Conservation (phyloP, 2,329 filamentous ascomycete species). For the Pestalotiopsis sp. region DNA sequence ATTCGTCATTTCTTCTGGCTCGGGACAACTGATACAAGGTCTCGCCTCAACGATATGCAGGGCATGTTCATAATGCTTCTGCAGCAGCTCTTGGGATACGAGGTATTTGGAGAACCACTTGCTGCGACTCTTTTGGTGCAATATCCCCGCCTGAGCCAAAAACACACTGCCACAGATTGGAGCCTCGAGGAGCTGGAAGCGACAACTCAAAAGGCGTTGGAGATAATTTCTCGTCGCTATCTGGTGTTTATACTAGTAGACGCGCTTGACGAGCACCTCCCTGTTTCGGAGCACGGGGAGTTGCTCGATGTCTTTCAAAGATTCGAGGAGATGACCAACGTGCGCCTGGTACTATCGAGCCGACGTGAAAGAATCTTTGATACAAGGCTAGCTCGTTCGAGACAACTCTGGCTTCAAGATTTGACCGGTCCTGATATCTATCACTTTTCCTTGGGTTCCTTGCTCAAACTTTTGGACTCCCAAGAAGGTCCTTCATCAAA, state of each 20-base stretch:
- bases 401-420: neutral
- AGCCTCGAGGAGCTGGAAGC: neutral
- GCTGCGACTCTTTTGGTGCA: neutral
- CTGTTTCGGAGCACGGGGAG: neutral
- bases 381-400: neutral
- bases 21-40: neutral
- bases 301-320: neutral
- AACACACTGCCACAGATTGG: neutral
- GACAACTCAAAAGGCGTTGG: neutral
- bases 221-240: neutral
- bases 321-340: neutral
- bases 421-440: neutral
- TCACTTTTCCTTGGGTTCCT: neutral
- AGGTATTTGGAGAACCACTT: neutral
- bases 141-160: neutral
- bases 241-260: neutral
- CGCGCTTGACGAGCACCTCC: neutral
- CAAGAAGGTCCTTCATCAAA: neutral
- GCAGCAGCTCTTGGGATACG: neutral
- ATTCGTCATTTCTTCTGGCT: slow-evolving; percentile 1
- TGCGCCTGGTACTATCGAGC: neutral
- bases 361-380: neutral
- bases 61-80: neutral
- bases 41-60: neutral
- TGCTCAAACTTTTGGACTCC: neutral